Base-by-base conservation (phyloP, 345 rosid genomes). In the Combretum micranthum region DNA sequence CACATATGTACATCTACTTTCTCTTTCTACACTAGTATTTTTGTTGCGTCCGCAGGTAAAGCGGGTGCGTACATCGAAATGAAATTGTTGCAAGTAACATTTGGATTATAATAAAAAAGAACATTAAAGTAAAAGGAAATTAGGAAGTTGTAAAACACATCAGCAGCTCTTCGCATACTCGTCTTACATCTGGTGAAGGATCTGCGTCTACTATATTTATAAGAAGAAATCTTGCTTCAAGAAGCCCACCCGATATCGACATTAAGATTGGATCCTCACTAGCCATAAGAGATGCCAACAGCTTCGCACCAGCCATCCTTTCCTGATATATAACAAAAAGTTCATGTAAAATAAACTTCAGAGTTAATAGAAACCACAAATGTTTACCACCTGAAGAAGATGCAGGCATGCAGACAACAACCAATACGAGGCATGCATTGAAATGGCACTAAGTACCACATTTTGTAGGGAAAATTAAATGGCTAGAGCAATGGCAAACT, bases 201-300 rank as follows among this genome's bases (percentile, higher is more conserved):
- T 84, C 98, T 23, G 81, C 69, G 23, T 64, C 58, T 55, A 78
- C 76, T 58, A 84, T 50, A 50, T 68, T 65, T 17, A 74, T 76
- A 57, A 91, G 79, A 25, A 78, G 70, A 37, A 80, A 69, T 77
- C 83, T 84, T 56, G 95, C 95, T 69, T 84, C 90, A 4, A 85
- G 66, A 52, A 88, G 75, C 23, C 81, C 90, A 15, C 62, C 84
- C 13, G 96, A 80, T 70, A 91, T 79, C 66, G 70, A 81, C 72
- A 69, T 83, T 70, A 84, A 51, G 43, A 85, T 75, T 26, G 47
- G 67, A 49, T 87, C 96, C 77, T 87, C 98, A 67, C 95, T 71
- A 18, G 79, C 94, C 91, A 91, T 80, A 52, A 91, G 88, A 48
- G 91, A 79, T 52, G 91, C 79, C 80, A 83, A 72, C 50, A 91